These are phyloP conservation scores for Trichosporon ovoides DNA, from an alignment of 1,284 basidiomycete species.

Conservation along the genomic window DNA sequence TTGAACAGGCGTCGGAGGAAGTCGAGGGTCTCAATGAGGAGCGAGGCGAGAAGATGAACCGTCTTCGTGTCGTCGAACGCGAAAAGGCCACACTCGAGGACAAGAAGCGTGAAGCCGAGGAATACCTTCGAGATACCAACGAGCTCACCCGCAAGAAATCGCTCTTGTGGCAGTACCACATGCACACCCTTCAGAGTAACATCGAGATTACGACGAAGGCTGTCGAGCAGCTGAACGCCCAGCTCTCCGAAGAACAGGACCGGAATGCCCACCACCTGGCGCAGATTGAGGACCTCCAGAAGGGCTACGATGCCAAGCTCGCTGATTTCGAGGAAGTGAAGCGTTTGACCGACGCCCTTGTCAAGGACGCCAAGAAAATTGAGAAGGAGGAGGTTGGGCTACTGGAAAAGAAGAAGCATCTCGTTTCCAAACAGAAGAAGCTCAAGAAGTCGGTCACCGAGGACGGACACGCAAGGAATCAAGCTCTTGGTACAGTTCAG, in stretches of 20 bases:
- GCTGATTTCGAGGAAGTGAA: conserved; percentile 72
- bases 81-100: conserved; percentile 83
- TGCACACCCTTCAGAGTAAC: conserved; percentile 64
- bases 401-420: conserved; percentile 82
- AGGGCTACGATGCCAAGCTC: conserved; percentile 64
- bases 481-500: conserved; percentile 64
- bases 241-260: conserved; percentile 62
- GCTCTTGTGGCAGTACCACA: conserved; percentile 70
- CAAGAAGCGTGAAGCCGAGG: conserved; percentile 79
- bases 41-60: conserved; percentile 75
- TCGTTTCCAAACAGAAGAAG: conserved; percentile 79
- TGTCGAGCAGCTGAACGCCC: conserved; percentile 56
- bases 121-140: conserved; percentile 77
- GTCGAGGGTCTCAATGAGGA: conserved; percentile 84
- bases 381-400: conserved; percentile 83
- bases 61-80: conserved; percentile 85
- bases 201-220: conserved; percentile 58
- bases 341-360: conserved; percentile 63
- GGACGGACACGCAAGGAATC: conserved; percentile 63
- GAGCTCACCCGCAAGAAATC: conserved; percentile 69
- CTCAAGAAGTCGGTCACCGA: conserved; percentile 76
- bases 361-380: conserved; percentile 69
- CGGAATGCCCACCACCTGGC: conserved; percentile 70
- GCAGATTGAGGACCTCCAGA: conserved; percentile 62
- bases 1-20: conserved; percentile 73